Base-by-base conservation (phyloP, 768 basidiomycete species). In the Termitomyces sp. region DNA sequence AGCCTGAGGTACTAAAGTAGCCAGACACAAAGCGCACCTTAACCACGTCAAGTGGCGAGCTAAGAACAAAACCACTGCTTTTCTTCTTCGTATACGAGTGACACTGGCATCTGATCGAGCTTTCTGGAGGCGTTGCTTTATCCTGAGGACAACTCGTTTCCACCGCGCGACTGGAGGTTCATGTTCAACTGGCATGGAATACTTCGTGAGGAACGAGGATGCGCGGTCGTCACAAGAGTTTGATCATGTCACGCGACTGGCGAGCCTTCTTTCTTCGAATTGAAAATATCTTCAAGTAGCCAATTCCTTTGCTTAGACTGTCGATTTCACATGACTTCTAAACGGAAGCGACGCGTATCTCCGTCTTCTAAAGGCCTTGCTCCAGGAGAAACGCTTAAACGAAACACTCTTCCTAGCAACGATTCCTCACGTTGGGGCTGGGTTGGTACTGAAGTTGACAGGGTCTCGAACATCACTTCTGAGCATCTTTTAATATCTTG, bases 341-440 rank as follows among this genome's bases (percentile, higher is more conserved):
- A 85, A 66, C 84, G 86, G 49, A 85, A 80, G 65, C 73, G 80
- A 65, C 83, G 76, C 68, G 64, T 69, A 55, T 78, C 78, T 17
- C 70, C 78, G 5, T 43, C 70, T 25, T 60, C 70, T 14, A 79
- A 79, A 62, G 88, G 85, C 23, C 76, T 86, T 37, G 70, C 74
- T 46, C 75, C 85, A 28, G 87, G 85, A 21, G 82, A 88, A 72
- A 75, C 76, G 23, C 77, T 89, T 62, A 85, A 84, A 62, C 80
- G 84, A 50, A 72, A 75, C 56, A 77, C 77, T 53, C 74, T 83
- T 16, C 70, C 78, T n/a, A 72, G 73, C 27, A 71, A 71, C 41
- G 70, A 70, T 41, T 68, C 75, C 54, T 76, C 80, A 32, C 71
- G 80, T n/a, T 94, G 92, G 92, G 79, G 79, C 49, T 95, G 92